Conservation (phyloP, 805 yeast species). For the Sugiyamaella americana region DNA sequence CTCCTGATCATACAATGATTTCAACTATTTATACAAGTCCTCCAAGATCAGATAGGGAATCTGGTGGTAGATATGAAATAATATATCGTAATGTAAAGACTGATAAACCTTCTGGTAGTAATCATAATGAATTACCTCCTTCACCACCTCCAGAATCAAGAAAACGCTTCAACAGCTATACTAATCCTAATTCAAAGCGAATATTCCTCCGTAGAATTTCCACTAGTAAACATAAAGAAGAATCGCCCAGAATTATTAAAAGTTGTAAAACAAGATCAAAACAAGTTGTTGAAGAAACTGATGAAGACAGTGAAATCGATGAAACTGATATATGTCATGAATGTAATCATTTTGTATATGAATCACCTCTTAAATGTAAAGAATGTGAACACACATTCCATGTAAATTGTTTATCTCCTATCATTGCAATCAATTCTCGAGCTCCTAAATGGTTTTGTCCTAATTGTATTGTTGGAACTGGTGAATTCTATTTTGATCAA, state of each 20-base stretch:
- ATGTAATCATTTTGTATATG: background rate
- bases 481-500: conserved; percentile 84
- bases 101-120: too few relatives aligned
- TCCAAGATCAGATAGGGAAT: too few relatives aligned
- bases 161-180: too few relatives aligned
- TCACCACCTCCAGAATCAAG: too few relatives aligned
- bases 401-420: conserved; percentile 57
- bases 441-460: conserved; percentile 71
- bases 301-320: conserved; percentile 10
- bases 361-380: conserved; percentile 43
- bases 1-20: too few relatives aligned
- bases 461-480: conserved; percentile 77
- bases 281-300: conserved; percentile 3
- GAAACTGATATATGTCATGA: conserved; percentile 4
- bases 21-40: too few relatives aligned
- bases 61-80: too few relatives aligned
- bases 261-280: background rate
- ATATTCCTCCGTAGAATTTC: too few relatives aligned
- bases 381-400: conserved; percentile 71
- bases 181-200: too few relatives aligned
- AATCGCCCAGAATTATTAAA: background rate
- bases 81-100: too few relatives aligned
- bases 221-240: too few relatives aligned
- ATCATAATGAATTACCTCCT: too few relatives aligned
- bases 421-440: conserved; percentile 44